phyloP scores from a whole-genome alignment of 2,329 filamentous ascomycete species.

The Helminthosporium solani region DNA sequence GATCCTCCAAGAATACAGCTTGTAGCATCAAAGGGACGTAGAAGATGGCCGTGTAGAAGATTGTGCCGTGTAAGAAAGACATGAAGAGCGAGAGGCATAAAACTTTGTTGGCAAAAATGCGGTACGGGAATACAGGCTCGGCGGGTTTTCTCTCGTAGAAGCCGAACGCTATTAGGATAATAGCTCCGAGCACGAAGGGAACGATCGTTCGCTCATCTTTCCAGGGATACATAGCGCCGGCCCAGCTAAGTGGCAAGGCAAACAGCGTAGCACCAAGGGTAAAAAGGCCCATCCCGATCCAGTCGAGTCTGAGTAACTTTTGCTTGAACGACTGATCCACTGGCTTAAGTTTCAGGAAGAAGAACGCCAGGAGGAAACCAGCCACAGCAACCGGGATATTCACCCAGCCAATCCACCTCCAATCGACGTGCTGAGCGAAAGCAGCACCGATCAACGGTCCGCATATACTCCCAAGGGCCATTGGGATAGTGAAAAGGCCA shows the following conservation, averaged over 20 bases:
- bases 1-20: slow-evolving; percentile 35
- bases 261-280: slow-evolving; percentile 48
- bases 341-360: slow-evolving; percentile 54
- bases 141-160: slow-evolving; percentile 54
- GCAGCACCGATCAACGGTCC: slow-evolving; percentile 53
- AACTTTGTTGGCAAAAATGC: slow-evolving; percentile 50
- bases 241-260: slow-evolving; percentile 52
- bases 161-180: slow-evolving; percentile 53
- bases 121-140: slow-evolving; percentile 52
- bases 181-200: slow-evolving; percentile 57
- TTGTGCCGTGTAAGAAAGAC: slow-evolving; percentile 58
- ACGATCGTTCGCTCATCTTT: slow-evolving; percentile 59
- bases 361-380: slow-evolving; percentile 47
- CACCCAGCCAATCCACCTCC: slow-evolving; percentile 44
- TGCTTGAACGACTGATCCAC: slow-evolving; percentile 45
- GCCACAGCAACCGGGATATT: slow-evolving; percentile 46
- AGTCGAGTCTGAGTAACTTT: slow-evolving; percentile 50
- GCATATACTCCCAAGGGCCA: slow-evolving; percentile 51
- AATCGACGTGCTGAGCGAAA: slow-evolving; percentile 44
- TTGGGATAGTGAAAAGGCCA: slow-evolving; percentile 51
- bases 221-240: slow-evolving; percentile 53
- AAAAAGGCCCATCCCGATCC: slow-evolving; percentile 48
- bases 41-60: slow-evolving; percentile 41
- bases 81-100: slow-evolving; percentile 52
- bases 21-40: slow-evolving; percentile 43